A percentile compares a stretch with the other conserved stretches of the same genome.
These are phyloP conservation scores for Coemansia pectinata DNA, from an alignment of 192 early-diverging fungal species.

Conservation along the genomic window DNA sequence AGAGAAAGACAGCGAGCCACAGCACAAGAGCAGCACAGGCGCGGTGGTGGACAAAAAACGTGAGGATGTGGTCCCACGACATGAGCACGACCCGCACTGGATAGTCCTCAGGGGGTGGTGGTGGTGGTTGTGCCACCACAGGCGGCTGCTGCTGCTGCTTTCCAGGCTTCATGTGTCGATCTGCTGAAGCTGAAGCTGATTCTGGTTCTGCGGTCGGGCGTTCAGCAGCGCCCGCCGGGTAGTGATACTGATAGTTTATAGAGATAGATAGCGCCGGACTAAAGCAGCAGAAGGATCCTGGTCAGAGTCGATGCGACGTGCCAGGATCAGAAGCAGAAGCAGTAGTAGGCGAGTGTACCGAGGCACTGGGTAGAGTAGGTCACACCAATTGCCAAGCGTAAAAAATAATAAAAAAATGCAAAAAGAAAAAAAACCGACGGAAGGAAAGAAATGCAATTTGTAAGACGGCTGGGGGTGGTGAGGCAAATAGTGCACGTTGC, in stretches of 20 bases:
- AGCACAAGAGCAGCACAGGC: constrained; percentile 35
- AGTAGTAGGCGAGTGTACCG: neutral
- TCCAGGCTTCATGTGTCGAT: constrained; percentile 24
- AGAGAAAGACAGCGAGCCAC: constrained; percentile 37
- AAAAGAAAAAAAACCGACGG: neutral
- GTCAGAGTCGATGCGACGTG: neutral
- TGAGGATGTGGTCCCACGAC: constrained; percentile 38
- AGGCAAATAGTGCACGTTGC: neutral
- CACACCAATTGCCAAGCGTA: neutral
- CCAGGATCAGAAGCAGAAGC: neutral
- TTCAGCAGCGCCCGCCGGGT: constrained; percentile 8
- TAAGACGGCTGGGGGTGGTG: neutral
- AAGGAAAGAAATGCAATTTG: neutral
- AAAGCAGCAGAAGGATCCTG: neutral
- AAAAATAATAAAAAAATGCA: constrained; percentile 1
- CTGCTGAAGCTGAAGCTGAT: neutral
- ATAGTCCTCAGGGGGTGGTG: constrained; percentile 16
- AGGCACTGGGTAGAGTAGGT: neutral
- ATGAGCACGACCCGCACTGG: constrained; percentile 15
- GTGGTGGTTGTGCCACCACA: neutral
- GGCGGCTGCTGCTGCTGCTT: constrained; percentile 21
- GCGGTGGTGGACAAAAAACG: constrained; percentile 42
- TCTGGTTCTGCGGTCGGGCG: constrained; percentile 7
- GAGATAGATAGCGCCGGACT: neutral
- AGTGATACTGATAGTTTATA: neutral